phyloP scores from a whole-genome alignment of 208 protist genomes.

The Entamoeba invadens region DNA sequence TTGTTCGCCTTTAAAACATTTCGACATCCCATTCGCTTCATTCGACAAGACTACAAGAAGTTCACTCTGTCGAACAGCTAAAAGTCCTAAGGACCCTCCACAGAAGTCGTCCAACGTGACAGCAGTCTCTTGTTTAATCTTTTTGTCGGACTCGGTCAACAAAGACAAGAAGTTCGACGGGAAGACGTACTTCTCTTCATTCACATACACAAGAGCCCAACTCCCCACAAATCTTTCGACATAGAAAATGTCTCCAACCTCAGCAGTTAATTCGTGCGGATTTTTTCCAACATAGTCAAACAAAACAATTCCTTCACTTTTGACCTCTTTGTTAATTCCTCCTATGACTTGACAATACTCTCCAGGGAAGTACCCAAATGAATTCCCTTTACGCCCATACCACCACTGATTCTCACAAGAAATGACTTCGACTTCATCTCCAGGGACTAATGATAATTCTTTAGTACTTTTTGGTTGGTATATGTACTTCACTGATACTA shows the following conservation, averaged over 20 bases:
- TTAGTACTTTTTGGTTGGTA: background rate
- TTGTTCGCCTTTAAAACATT: slow-evolving; percentile 1
- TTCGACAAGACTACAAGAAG: background rate
- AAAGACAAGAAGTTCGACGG: background rate
- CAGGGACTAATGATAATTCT: background rate
- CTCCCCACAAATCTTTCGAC: background rate
- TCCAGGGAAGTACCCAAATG: background rate
- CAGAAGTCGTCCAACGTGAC: background rate
- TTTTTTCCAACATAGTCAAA: background rate
- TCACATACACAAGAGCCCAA: background rate
- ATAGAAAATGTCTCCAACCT: background rate
- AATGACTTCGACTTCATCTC: background rate
- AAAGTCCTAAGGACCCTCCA: background rate
- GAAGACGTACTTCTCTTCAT: background rate
- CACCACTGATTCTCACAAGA: background rate
- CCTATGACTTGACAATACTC: background rate
- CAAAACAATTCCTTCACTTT: background rate
- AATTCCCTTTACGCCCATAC: background rate
- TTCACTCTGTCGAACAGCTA: background rate
- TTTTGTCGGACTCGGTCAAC: background rate
- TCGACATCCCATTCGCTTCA: background rate
- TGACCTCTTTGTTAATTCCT: background rate
- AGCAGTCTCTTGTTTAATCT: slow-evolving; percentile 1
- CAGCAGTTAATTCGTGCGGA: background rate
- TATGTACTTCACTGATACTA: background rate